Evolutionary conservation across 805 yeast species (phyloP).

Genomic region (Ogataea saltuana): DNA sequence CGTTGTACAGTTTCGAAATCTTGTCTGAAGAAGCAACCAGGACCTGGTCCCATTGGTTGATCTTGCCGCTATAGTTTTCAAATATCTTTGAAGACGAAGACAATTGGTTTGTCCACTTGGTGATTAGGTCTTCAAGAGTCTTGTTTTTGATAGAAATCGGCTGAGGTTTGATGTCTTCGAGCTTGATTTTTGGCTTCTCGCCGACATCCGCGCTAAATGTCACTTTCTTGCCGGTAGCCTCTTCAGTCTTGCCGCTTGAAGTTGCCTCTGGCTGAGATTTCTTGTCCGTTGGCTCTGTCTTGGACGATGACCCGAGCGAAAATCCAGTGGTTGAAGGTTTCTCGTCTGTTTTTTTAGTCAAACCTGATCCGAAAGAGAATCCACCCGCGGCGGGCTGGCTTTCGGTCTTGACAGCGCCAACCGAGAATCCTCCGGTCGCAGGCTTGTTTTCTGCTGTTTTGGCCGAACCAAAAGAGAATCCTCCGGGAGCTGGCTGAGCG

Average conservation of each 20-base stretch:
- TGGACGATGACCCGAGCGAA: neutral
- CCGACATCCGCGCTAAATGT: conserved; percentile 3
- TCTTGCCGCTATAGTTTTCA: conserved; percentile 68
- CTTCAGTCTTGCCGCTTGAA: neutral
- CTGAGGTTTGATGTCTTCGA: conserved; percentile 61
- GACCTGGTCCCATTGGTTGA: conserved; percentile 83
- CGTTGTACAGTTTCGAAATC: conserved; percentile 73
- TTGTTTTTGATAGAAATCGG: conserved; percentile 83
- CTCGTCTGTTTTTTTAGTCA: conserved; percentile 12
- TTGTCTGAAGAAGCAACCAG: conserved; percentile 85
- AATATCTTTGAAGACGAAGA: conserved; percentile 73
- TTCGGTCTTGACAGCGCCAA: conserved; percentile 8
- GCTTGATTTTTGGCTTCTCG: conserved; percentile 35
- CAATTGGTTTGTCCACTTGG: conserved; percentile 90
- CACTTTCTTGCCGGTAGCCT: conserved; percentile 2
- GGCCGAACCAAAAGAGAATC: conserved; percentile 11
- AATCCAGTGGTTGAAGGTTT: conserved; percentile 16
- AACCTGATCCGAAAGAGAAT: conserved; percentile 16
- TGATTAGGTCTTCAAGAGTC: conserved; percentile 87
- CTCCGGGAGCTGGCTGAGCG: conserved; percentile 7
- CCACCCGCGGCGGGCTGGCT: conserved; percentile 8
- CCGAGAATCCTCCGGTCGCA: conserved; percentile 10
- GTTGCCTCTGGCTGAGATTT: no score
- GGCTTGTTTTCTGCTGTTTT: conserved; percentile 19
- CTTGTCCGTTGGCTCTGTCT: neutral